These are phyloP conservation scores for Nannizziopsis barbatae DNA, from an alignment of 2,329 filamentous ascomycete genomes.

Conservation along the genomic window DNA sequence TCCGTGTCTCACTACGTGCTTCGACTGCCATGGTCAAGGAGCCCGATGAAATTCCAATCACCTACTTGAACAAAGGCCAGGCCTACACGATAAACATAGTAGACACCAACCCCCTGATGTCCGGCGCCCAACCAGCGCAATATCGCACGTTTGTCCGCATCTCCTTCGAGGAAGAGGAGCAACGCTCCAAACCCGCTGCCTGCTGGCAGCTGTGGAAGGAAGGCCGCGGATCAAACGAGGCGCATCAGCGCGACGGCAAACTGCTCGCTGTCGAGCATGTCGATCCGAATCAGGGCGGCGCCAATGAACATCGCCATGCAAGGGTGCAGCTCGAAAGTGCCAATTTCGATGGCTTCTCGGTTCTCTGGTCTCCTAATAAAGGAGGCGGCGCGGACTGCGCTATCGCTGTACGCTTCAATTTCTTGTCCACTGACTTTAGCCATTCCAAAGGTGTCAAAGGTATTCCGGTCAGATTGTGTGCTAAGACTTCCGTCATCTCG, in stretches of 20 bases:
- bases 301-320: slow-evolving; percentile 50
- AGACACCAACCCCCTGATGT: slow-evolving; percentile 58
- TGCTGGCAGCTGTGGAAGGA: slow-evolving; percentile 96
- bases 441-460: slow-evolving; percentile 98
- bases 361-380: slow-evolving; percentile 69
- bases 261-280: slow-evolving; percentile 89
- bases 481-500: slow-evolving; percentile 60
- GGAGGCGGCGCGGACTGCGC: slow-evolving; percentile 61
- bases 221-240: slow-evolving; percentile 87
- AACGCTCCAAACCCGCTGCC: slow-evolving; percentile 66
- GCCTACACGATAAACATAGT: slow-evolving; percentile 78
- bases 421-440: slow-evolving; percentile 95
- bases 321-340: slow-evolving; percentile 62
- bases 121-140: slow-evolving; percentile 49
- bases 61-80: slow-evolving; percentile 95
- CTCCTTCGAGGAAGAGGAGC: slow-evolving; percentile 93
- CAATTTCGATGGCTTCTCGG: slow-evolving; percentile 88
- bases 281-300: slow-evolving; percentile 46
- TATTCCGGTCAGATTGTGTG: slow-evolving; percentile 83
- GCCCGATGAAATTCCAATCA: slow-evolving; percentile 80
- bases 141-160: slow-evolving; percentile 91
- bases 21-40: slow-evolving; percentile 86
- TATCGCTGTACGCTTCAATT: slow-evolving; percentile 91
- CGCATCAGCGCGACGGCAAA: slow-evolving; percentile 83
- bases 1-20: slow-evolving; percentile 78